phyloP scores from a whole-genome alignment of 2,329 filamentous ascomycete species.

The Fulvia fulva region DNA sequence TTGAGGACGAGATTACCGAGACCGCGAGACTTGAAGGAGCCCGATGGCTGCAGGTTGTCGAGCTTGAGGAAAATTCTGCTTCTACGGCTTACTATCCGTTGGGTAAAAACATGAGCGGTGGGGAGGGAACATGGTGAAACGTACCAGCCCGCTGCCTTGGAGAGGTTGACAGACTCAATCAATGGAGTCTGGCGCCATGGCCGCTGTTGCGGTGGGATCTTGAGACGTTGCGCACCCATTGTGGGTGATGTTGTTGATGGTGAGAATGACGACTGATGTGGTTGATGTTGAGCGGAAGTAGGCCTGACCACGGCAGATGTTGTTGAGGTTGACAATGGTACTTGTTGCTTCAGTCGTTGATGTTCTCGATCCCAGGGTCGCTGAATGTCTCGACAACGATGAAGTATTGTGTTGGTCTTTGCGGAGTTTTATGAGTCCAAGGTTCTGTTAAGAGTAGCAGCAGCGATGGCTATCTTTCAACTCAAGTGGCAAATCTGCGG shows the following conservation, averaged over 20 bases:
- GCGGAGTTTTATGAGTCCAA: too few relatives aligned
- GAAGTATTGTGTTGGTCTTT: neutral
- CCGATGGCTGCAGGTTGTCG: constrained; percentile 77
- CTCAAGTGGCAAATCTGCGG: neutral
- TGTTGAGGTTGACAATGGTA: neutral
- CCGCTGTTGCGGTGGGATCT: neutral
- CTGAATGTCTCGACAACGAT: neutral
- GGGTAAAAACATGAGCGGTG: neutral
- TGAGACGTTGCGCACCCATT: constrained; percentile 1
- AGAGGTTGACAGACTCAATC: constrained; percentile 63
- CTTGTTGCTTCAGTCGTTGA: neutral
- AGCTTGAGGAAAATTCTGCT: constrained; percentile 80
- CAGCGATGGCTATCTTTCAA: neutral
- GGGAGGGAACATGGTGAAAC: constrained; percentile 23
- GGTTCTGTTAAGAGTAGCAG: neutral
- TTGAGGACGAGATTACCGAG: constrained; percentile 68
- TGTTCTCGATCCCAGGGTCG: neutral
- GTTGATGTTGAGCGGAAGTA: neutral
- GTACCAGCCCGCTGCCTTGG: constrained; percentile 68
- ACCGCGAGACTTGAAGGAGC: constrained; percentile 78
- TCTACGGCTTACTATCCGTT: constrained; percentile 3
- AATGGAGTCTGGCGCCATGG: constrained; percentile 72
- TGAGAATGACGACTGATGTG: neutral
- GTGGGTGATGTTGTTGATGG: neutral
- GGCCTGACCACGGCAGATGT: neutral